Evolutionary conservation across 2,329 filamentous ascomycete genomes (phyloP).

Genomic region (Coniochaeta prunicola): DNA sequence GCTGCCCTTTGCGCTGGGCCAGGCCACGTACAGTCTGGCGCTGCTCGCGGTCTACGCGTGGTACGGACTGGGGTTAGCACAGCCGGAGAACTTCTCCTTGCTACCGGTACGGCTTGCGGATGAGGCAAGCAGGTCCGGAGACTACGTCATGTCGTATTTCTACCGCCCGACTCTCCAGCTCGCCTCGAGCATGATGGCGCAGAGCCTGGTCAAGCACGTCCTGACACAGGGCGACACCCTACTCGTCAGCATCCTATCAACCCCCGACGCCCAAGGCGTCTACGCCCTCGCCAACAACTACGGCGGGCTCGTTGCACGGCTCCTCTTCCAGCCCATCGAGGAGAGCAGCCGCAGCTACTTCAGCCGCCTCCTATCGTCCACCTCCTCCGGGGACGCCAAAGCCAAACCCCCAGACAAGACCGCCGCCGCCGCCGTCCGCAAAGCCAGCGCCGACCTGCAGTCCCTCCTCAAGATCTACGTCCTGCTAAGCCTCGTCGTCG

Average conservation of each 20-base stretch:
- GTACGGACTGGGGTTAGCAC: slow-evolving; percentile 51
- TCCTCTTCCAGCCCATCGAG: slow-evolving; percentile 92
- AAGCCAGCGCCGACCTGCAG: slow-evolving; percentile 46
- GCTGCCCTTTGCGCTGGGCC: slow-evolving; percentile 82
- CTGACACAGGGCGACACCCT: slow-evolving; percentile 93
- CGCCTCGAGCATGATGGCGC: slow-evolving; percentile 75
- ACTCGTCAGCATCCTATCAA: slow-evolving; percentile 71
- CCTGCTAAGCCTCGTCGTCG: slow-evolving; percentile 62
- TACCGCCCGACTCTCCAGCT: slow-evolving; percentile 64
- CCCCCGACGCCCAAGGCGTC: slow-evolving; percentile 74
- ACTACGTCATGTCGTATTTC: slow-evolving; percentile 56
- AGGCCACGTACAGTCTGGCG: slow-evolving; percentile 65
- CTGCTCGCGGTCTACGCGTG: slow-evolving; percentile 65
- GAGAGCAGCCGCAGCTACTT: slow-evolving; percentile 90
- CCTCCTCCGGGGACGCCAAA: slow-evolving; percentile 12
- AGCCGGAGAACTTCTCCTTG: slow-evolving; percentile 60
- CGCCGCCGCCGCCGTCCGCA: slow-evolving; percentile 27
- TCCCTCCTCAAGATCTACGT: slow-evolving; percentile 66
- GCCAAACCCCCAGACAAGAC: slow-evolving; percentile 8
- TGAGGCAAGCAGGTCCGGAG: slow-evolving; percentile 3
- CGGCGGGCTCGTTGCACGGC: slow-evolving; percentile 77
- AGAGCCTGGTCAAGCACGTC: slow-evolving; percentile 85
- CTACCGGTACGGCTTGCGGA: slow-evolving; percentile 36
- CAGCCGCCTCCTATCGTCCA: slow-evolving; percentile 60
- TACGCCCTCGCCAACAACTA: slow-evolving; percentile 95